A percentile compares a stretch with the other conserved stretches of the same genome.
phyloP scores from a whole-genome alignment of 2,329 filamentous ascomycete species.

The Sporothrix sp. region DNA sequence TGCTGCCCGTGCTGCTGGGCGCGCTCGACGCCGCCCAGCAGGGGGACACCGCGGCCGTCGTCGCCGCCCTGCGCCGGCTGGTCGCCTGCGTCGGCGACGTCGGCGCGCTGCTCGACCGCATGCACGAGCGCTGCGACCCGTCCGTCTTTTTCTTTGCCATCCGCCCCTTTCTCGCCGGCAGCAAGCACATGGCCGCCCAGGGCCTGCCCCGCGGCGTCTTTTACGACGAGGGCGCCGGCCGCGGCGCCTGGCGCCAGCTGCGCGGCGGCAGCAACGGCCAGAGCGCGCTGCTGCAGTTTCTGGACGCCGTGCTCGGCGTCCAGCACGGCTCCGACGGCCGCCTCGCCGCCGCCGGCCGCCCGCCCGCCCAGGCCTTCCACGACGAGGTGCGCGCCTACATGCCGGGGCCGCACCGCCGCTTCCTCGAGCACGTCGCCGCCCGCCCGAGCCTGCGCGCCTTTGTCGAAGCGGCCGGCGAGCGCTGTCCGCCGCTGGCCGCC shows the following conservation, averaged over 20 bases:
- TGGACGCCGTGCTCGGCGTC: constrained; percentile 82
- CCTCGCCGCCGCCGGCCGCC: too few relatives aligned
- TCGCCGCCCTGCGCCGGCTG: constrained; percentile 50
- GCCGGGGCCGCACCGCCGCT: constrained; percentile 83
- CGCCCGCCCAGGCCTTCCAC: constrained; percentile 37
- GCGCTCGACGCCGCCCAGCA: constrained; percentile 58
- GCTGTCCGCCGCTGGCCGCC: constrained; percentile 24
- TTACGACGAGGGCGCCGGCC: constrained; percentile 64
- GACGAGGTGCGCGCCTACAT: constrained; percentile 91
- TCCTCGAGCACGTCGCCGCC: constrained; percentile 68
- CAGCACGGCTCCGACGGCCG: constrained; percentile 53
- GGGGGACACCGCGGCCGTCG: constrained; percentile 45
- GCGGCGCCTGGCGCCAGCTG: constrained; percentile 61
- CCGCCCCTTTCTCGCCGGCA: constrained; percentile 78
- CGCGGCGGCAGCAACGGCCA: constrained; percentile 93
- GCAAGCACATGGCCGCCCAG: constrained; percentile 73
- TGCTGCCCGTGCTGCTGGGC: constrained; percentile 67
- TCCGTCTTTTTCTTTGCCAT: constrained; percentile 84
- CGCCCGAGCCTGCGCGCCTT: constrained; percentile 47
- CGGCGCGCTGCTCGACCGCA: constrained; percentile 58
- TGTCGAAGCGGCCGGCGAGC: constrained; percentile 24
- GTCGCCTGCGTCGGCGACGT: constrained; percentile 59
- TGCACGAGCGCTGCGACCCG: constrained; percentile 85
- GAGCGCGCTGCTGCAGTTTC: constrained; percentile 92
- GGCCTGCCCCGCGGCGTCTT: constrained; percentile 76